These are phyloP conservation scores for Dryas alaskensis DNA, from an alignment of 306 rosid species.

Conservation along the genomic window DNA sequence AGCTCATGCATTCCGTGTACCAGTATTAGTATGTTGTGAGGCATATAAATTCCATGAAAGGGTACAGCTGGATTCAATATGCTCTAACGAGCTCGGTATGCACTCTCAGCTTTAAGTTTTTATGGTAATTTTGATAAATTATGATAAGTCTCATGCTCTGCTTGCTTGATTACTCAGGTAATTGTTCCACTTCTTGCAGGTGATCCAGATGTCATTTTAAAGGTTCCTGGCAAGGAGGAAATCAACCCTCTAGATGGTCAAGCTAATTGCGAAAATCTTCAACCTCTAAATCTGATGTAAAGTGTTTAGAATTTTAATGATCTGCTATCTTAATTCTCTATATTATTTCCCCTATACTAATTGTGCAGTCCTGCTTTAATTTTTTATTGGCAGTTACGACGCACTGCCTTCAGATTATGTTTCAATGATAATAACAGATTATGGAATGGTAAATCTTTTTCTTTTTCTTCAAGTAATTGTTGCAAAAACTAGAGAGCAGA, in stretches of 20 bases:
- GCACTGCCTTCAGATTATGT: constrained; percentile 82
- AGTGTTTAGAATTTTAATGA: background rate
- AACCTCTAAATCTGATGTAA: constrained; percentile 73
- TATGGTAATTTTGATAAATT: constrained; percentile 11
- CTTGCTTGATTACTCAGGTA: constrained; percentile 20
- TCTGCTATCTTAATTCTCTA: background rate
- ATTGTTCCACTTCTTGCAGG: constrained; percentile 53
- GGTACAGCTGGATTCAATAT: constrained; percentile 89
- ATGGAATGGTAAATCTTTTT: constrained; percentile 70
- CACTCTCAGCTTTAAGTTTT: constrained; percentile 2
- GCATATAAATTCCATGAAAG: constrained; percentile 93
- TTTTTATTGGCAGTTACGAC: constrained; percentile 57
- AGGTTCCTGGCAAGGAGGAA: constrained; percentile 64
- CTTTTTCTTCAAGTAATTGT: background rate
- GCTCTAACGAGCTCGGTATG: constrained; percentile 85
- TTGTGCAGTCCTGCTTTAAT: background rate
- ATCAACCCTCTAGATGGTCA: constrained; percentile 43
- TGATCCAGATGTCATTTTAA: constrained; percentile 63
- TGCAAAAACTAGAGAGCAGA: background rate
- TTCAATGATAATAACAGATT: constrained; percentile 77
- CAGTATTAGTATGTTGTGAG: constrained; percentile 86
- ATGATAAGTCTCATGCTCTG: constrained; percentile 12
- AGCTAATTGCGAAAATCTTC: constrained; percentile 51
- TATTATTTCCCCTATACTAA: background rate
- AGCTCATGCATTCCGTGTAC: constrained; percentile 78